Conservation (phyloP, 352 stramenopile genomes). For the Globisporangium splendens region DNA sequence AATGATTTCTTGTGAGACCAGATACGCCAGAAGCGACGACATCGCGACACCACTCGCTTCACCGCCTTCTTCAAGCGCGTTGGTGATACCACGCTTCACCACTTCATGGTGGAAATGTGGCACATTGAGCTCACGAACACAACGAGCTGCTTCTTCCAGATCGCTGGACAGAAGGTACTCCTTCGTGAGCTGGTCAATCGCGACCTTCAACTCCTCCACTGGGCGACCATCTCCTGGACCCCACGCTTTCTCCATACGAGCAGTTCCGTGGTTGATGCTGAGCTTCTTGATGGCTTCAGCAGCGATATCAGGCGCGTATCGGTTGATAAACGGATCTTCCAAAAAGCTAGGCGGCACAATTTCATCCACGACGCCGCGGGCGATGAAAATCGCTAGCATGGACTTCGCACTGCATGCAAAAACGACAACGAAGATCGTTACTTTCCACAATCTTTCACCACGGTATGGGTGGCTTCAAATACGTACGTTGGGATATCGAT, state of each 20-base stretch:
- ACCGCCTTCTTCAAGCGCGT: constrained; percentile 48
- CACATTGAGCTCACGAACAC: constrained; percentile 93
- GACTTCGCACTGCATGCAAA: constrained; percentile 51
- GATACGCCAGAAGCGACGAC: constrained; percentile 72
- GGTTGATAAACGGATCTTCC: constrained; percentile 93
- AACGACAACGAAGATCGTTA: not conserved
- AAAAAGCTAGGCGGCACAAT: constrained; percentile 97
- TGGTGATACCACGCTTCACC: constrained; percentile 76
- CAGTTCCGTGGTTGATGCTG: constrained; percentile 95
- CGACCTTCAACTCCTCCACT: constrained; percentile 91
- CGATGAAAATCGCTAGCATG: constrained; percentile 96
- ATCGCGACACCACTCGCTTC: constrained; percentile 50
- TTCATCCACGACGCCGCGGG: constrained; percentile 97
- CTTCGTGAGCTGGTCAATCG: constrained; percentile 94
- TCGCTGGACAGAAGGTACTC: constrained; percentile 95
- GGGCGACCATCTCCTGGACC: constrained; percentile 92
- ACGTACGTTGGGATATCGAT: constrained; percentile 92
- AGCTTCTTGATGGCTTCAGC: constrained; percentile 95
- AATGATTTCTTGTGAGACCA: constrained; percentile 64
- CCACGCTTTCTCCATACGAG: constrained; percentile 96
- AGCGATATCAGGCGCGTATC: constrained; percentile 93
- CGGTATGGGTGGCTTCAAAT: not conserved
- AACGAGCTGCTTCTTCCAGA: constrained; percentile 92
- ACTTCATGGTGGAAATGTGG: constrained; percentile 97
- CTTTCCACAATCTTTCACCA: not conserved